Base-by-base conservation (phyloP, 208 protist genomes). In the Phytomonas serpens region DNA sequence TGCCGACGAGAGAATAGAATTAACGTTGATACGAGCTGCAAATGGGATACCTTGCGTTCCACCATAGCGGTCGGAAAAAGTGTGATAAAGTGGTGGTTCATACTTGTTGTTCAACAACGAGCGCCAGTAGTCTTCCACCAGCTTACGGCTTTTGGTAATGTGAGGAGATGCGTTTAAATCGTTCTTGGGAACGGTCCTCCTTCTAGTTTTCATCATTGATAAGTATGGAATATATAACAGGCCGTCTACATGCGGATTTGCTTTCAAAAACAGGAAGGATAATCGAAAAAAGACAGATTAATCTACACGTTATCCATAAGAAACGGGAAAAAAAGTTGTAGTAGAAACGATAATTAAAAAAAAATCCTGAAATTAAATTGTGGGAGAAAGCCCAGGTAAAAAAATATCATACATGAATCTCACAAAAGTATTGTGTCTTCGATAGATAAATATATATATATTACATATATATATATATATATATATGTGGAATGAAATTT, bases 71-170 rank as follows among this genome's bases (percentile, higher is more conserved):
- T 92, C 80, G 10, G 85, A 92, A 61, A 84, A 90, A 32, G 85
- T 87, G 77, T 90, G 88, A 76, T 93, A 93, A 27, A 90, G 73
- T 40, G 87, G 85, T 23, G 85, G 78, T 61, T 93, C 88, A 30
- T 78, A 69, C 19, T 77, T 77, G 2, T 77, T 82, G 13, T 80
- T 66, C 42, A 85, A 47, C 6, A 94, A 83, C 14, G 80, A 88
- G 10, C 78, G 76, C 78, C 84, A 87, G 72, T 94, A 94, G 36
- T 93, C 87, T 72, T 96, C 87, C 23, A 96, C 84, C 0, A 94
- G 80, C 27, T 73, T 67, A 16, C 84, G 75, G 30, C 78, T 79
- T 36, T 73, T 51, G 51, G 1, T 32, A 29, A 47, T 42, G 66
- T 68, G 47, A 57, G 19, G 19, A 23, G 47, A 57, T 57, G 13